Conservation (phyloP, 345 rosid genomes). For the Cardiospermum halicacabum region DNA sequence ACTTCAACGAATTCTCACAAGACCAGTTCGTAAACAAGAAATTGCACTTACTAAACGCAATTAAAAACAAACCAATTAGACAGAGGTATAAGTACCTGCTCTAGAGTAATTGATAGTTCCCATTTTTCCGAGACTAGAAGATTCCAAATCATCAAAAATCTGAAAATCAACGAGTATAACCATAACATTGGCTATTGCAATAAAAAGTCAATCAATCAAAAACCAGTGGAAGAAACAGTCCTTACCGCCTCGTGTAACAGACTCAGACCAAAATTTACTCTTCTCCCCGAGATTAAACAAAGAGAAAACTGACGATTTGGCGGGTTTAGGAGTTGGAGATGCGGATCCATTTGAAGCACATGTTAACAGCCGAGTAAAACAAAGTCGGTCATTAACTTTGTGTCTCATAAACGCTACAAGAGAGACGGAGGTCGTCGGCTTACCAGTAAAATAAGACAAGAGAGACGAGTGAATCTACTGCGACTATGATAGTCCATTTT, state of each 20-base stretch:
- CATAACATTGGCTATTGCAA: neutral
- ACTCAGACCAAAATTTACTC: conserved; percentile 93
- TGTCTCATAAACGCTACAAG: conserved; percentile 1
- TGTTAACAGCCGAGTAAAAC: conserved; percentile 31
- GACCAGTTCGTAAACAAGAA: neutral
- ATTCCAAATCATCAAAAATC: conserved; percentile 73
- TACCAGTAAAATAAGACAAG: conserved; percentile 11
- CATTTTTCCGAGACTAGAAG: conserved; percentile 42
- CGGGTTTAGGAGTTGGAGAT: conserved; percentile 30
- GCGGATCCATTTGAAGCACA: conserved; percentile 34
- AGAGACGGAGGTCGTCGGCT: neutral
- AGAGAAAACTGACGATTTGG: conserved; percentile 68
- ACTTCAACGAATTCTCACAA: neutral
- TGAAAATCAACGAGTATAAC: conserved; percentile 19
- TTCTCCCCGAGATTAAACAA: conserved; percentile 81
- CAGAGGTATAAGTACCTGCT: conserved; percentile 44
- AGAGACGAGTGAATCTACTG: neutral
- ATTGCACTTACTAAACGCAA: neutral
- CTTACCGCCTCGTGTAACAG: conserved; percentile 67
- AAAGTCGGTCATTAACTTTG: conserved; percentile 14
- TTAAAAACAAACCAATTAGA: neutral
- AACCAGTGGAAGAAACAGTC: neutral
- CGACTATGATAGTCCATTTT: conserved; percentile 8
- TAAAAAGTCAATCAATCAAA: neutral
- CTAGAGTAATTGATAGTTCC: conserved; percentile 68